These are phyloP conservation scores for Bigelowiella natans DNA, from an alignment of 78 protist species.

Conservation along the genomic window DNA sequence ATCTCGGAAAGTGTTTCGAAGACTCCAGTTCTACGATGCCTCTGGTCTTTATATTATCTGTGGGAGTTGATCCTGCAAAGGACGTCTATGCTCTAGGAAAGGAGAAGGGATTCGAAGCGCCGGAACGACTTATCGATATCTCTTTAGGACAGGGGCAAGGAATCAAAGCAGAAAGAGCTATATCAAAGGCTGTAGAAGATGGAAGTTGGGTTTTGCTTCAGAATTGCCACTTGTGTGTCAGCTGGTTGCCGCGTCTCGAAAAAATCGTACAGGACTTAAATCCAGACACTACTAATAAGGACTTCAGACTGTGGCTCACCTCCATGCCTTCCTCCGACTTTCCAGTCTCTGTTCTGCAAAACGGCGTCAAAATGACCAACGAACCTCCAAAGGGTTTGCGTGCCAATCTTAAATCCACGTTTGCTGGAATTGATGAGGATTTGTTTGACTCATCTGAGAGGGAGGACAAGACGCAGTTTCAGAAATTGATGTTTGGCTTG, in stretches of 20 bases:
- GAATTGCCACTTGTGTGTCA: conserved; percentile 57
- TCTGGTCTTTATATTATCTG: conserved; percentile 64
- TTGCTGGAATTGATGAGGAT: neutral
- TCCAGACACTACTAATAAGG: conserved; percentile 19
- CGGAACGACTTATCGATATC: conserved; percentile 33
- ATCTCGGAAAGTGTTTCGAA: conserved; percentile 50
- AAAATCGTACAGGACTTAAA: conserved; percentile 21
- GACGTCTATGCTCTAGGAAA: conserved; percentile 50
- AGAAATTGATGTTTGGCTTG: neutral
- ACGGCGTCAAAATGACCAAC: conserved; percentile 71
- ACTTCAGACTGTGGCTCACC: conserved; percentile 82
- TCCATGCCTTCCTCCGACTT: conserved; percentile 62
- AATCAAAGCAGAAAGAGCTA: conserved; percentile 32
- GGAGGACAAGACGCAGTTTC: neutral
- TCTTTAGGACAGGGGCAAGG: conserved; percentile 81
- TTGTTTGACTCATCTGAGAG: neutral
- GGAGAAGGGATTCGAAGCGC: conserved; percentile 27
- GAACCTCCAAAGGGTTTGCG: conserved; percentile 83
- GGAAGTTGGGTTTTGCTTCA: conserved; percentile 70
- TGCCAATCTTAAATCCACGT: neutral
- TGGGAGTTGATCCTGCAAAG: conserved; percentile 70
- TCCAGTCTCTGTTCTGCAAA: conserved; percentile 77
- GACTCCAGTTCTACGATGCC: conserved; percentile 54
- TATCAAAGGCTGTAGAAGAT: neutral
- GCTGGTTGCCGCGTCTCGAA: conserved; percentile 55